Evolutionary conservation across 108 stramenopile species (phyloP).

Genomic region (Cylindrotheca fusiformis): DNA sequence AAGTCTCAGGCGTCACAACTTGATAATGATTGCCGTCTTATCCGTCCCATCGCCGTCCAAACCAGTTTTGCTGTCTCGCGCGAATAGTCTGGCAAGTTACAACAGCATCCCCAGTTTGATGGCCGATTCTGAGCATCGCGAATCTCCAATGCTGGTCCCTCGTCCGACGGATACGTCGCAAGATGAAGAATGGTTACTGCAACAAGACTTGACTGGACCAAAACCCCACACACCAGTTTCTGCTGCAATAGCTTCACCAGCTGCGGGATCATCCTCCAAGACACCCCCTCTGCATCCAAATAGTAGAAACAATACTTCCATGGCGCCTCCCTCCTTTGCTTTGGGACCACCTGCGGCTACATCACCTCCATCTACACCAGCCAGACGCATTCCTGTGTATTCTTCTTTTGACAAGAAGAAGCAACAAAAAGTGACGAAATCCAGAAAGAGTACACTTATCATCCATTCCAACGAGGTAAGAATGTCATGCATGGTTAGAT

Average conservation of each 20-base stretch:
- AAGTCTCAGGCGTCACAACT: conserved; percentile 71
- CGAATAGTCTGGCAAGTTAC: conserved; percentile 39
- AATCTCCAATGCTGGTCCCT: background rate
- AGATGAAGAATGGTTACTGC: conserved; percentile 4
- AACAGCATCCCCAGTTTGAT: background rate
- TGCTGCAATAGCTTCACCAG: background rate
- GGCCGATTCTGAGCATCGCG: background rate
- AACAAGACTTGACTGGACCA: background rate
- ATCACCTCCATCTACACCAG: conserved; percentile 14
- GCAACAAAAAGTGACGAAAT: background rate
- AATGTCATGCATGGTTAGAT: no score
- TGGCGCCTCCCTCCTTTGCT: background rate
- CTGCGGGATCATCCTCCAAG: background rate
- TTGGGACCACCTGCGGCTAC: background rate
- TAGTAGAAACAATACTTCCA: background rate
- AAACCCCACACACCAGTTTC: background rate
- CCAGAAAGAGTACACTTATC: background rate
- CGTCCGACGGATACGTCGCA: conserved; percentile 31
- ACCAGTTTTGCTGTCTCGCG: conserved; percentile 14
- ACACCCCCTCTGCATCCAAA: background rate
- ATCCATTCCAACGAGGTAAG: background rate
- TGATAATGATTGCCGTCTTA: conserved; percentile 85
- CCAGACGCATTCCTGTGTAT: conserved; percentile 47
- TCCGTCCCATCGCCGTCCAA: conserved; percentile 59
- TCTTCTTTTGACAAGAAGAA: conserved; percentile 2